These are phyloP conservation scores for Penicillium sclerotiorum DNA, from an alignment of 2,329 filamentous ascomycete genomes.

Conservation along the genomic window DNA sequence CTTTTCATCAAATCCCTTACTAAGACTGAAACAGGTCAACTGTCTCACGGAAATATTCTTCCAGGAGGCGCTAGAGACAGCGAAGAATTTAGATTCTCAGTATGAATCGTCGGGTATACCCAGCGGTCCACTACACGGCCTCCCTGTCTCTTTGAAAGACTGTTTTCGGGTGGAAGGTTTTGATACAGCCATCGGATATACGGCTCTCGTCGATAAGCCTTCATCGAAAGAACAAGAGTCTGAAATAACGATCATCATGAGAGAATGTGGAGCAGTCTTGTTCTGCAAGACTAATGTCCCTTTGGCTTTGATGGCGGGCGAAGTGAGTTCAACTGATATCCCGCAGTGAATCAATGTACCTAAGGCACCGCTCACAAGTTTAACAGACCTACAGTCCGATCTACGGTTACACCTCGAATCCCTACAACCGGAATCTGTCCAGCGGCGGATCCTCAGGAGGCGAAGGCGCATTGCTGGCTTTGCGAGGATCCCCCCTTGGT, in stretches of 20 bases:
- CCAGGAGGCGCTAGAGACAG: slow-evolving; percentile 21
- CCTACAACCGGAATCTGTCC: slow-evolving; percentile 5
- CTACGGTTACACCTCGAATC: slow-evolving; percentile 7
- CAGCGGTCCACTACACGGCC: slow-evolving; percentile 52
- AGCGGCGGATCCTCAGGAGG: slow-evolving; percentile 7
- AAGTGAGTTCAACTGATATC: neutral
- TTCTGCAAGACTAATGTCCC: slow-evolving; percentile 38
- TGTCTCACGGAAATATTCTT: slow-evolving; percentile 30
- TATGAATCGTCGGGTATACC: slow-evolving; percentile 33
- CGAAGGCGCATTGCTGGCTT: slow-evolving; percentile 7
- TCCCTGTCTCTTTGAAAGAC: slow-evolving; percentile 60
- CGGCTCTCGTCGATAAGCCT: slow-evolving; percentile 9
- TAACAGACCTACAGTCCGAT: too few species aligned
- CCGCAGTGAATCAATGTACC: too few species aligned
- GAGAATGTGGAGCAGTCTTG: slow-evolving; percentile 32
- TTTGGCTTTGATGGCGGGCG: slow-evolving; percentile 26
- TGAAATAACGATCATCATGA: slow-evolving; percentile 18
- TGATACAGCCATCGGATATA: slow-evolving; percentile 56
- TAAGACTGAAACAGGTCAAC: slow-evolving; percentile 10
- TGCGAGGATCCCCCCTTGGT: slow-evolving; percentile 4
- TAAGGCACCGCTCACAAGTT: too few species aligned
- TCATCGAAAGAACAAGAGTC: slow-evolving; percentile 3
- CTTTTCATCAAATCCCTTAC: neutral
- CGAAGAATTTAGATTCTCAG: slow-evolving; percentile 22
- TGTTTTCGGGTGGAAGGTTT: slow-evolving; percentile 60